Evolutionary conservation across 1,139 yeast genomes (phyloP), one percentile per base, ranked within the genome.

Genomic region (Scheffersomyces segobiensis): DNA sequence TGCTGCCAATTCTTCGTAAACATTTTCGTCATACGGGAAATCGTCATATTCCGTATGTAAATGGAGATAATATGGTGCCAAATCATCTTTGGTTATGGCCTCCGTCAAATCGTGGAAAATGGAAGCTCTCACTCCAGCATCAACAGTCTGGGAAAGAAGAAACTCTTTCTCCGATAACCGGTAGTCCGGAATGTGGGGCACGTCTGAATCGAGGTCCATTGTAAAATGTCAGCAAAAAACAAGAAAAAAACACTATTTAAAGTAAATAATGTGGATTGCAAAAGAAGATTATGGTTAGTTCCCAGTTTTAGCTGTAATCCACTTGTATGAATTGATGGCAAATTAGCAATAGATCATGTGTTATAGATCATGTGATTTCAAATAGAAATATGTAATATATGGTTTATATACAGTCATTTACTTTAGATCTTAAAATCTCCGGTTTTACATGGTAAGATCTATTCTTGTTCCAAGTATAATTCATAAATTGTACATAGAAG

Each of bases 21-120:
- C 66, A 0, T 69, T 56, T 63, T 87, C 84, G 66, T 93, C 95
- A 82, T 87, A 90, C 21, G 78, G 73, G 66, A 79, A 75, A 42
- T 57, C 70, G 65, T 63, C 82, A 55, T 77, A 78, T 58, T 87
- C 88, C 51, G 83, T 76, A 65, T 82, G 83, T 57, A 95, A 79
- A 70, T 88, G 84, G 67, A 86, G 77, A 75, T 93, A 95, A 71
- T 91, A 90, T n/a, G 98, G 96, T 0, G 92, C 97, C 80, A 92
- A 82, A 63, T 86, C 80, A 53, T 87, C 85, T 46, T 79, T 76
- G 63, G 81, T 81, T 69, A 95, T 87, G 54, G 83, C 77, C 49
- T 75, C 78, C 54, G 84, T 65, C 56, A 93, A 78, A 53, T 82
- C 81, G 46, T 74, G 67, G 56, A 79, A 72, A 46, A 88, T 74